phyloP scores from a whole-genome alignment of 192 early-diverging fungal species.

The Coemansia sp. region DNA sequence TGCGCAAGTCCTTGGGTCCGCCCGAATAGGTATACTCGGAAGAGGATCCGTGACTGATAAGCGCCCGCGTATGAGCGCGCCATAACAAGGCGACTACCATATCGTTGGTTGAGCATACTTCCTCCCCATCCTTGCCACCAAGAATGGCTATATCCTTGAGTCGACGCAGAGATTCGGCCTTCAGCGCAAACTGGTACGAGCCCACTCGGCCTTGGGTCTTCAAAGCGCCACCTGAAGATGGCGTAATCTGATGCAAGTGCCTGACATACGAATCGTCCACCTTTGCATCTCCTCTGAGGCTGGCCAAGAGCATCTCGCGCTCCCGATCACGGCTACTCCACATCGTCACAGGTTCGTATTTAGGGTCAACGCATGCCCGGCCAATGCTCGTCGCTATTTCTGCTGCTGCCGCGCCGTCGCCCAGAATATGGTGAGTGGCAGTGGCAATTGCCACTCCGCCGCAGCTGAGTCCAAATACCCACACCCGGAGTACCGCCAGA shows the following conservation, averaged over 20 bases:
- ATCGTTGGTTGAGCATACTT: constrained; percentile 15
- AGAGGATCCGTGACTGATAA: constrained; percentile 13
- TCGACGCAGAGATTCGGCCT: not conserved
- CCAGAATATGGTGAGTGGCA: constrained; percentile 20
- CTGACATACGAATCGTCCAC: not conserved
- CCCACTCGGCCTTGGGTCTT: not conserved
- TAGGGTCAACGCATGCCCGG: not conserved
- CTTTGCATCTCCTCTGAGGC: not conserved
- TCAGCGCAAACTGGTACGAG: constrained; percentile 11
- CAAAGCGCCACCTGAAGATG: not conserved
- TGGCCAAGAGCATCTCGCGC: not conserved
- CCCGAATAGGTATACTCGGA: constrained; percentile 15
- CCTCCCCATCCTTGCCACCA: not conserved
- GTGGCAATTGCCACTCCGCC: constrained; percentile 16
- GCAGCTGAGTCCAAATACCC: constrained; percentile 6
- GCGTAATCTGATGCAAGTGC: not conserved
- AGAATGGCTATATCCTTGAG: not conserved
- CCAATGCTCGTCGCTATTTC: constrained; percentile 13
- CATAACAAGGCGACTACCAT: constrained; percentile 35
- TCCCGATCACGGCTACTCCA: not conserved
- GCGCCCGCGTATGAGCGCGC: constrained; percentile 29
- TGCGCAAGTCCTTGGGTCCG: constrained; percentile 32
- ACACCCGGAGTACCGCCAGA: constrained; percentile 14
- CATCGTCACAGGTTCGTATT: not conserved
- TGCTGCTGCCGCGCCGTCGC: constrained; percentile 12